A percentile compares a stretch with the other conserved stretches of the same genome.
Conservation (phyloP, 1,139 yeast genomes). For the Candida dubliniensis region DNA sequence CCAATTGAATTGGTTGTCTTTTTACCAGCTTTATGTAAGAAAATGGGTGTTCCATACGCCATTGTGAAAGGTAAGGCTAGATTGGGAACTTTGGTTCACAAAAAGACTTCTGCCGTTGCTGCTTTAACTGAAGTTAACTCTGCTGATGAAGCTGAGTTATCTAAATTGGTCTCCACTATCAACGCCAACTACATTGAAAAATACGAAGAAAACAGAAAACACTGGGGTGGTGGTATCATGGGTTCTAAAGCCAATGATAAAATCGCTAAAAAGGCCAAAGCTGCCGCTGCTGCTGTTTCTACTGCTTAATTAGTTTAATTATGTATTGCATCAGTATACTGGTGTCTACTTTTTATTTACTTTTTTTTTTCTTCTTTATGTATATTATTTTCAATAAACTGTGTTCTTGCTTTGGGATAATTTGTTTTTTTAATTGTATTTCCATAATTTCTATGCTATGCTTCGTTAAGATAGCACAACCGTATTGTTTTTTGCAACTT, state of each 20-base stretch:
- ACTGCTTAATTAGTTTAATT: slow-evolving; percentile 56
- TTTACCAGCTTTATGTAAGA: slow-evolving; percentile 97
- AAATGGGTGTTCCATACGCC: slow-evolving; percentile 99
- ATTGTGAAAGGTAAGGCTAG: slow-evolving; percentile 98
- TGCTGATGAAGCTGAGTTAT: slow-evolving; percentile 92
- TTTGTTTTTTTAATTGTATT: no score
- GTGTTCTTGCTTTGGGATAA: neutral
- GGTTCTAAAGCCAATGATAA: slow-evolving; percentile 90
- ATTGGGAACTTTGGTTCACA: slow-evolving; percentile 95
- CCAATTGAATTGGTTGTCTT: slow-evolving; percentile 96
- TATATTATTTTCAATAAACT: neutral
- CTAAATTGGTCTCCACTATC: slow-evolving; percentile 88
- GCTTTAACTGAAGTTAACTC: slow-evolving; percentile 93
- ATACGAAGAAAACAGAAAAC: slow-evolving; percentile 93
- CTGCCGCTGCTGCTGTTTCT: slow-evolving; percentile 54
- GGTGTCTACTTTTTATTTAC: neutral
- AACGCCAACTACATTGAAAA: slow-evolving; percentile 89
- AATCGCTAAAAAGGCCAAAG: slow-evolving; percentile 48
- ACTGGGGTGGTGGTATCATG: slow-evolving; percentile 99
- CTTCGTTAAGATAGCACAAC: neutral
- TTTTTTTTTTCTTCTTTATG: neutral
- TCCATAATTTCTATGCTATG: neutral
- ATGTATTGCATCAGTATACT: no score
- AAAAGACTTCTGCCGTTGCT: slow-evolving; percentile 95
- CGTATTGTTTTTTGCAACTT: neutral